These are phyloP conservation scores for Solanum medicagineum DNA, from an alignment of 257 asterid species.

Conservation along the genomic window DNA sequence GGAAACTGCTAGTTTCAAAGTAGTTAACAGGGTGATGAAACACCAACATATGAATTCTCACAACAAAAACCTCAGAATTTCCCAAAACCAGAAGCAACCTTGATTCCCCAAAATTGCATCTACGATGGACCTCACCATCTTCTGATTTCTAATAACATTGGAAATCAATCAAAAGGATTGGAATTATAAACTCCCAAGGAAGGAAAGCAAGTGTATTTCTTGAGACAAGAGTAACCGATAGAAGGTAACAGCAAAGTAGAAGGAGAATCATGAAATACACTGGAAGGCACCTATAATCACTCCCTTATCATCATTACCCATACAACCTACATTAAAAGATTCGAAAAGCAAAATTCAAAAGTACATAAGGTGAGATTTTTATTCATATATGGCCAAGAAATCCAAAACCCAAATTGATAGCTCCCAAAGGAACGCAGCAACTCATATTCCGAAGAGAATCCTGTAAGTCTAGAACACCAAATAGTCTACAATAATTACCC, in stretches of 20 bases:
- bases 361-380: background rate
- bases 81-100: background rate
- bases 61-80: background rate
- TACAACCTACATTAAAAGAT: background rate
- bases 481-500: background rate
- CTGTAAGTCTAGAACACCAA: background rate
- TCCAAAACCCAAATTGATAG: background rate
- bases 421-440: background rate
- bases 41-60: background rate
- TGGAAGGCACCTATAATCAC: background rate
- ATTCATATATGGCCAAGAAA: background rate
- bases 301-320: background rate
- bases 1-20: background rate
- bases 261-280: background rate
- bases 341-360: background rate
- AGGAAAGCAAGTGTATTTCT: background rate
- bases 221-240: background rate
- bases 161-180: background rate
- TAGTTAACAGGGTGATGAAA: background rate
- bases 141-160: background rate
- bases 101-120: background rate
- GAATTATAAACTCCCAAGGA: too few species aligned
- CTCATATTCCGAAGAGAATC: background rate
- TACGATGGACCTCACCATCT: background rate
- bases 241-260: background rate